These are phyloP conservation scores for Flagelloscypha sp. DNA, from an alignment of 768 basidiomycete genomes.

Conservation along the genomic window DNA sequence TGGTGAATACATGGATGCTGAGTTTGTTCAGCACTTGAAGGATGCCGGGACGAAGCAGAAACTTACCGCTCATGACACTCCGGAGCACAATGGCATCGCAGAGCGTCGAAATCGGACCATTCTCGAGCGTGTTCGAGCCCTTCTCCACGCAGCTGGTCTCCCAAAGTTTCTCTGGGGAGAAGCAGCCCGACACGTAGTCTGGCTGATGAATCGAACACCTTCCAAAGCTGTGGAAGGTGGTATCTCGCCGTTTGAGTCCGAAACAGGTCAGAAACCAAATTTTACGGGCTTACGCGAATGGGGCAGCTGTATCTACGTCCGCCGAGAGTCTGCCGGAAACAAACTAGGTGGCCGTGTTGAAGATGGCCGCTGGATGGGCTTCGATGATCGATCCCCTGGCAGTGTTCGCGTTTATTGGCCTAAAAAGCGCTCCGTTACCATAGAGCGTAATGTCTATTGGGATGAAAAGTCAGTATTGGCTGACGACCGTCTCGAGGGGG, in stretches of 20 bases:
- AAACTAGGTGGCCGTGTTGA: neutral
- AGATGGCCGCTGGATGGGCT: neutral
- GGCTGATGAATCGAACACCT: constrained; percentile 11
- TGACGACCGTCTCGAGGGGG: constrained; percentile 12
- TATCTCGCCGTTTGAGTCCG: constrained; percentile 18
- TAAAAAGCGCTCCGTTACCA: neutral
- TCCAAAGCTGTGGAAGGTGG: constrained; percentile 6
- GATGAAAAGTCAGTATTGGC: constrained; percentile 3
- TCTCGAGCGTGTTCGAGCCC: constrained; percentile 8
- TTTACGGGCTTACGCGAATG: constrained; percentile 10
- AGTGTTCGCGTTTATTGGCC: neutral
- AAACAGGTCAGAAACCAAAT: constrained; percentile 13
- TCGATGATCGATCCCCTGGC: neutral
- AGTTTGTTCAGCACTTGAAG: constrained; percentile 4
- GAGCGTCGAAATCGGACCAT: constrained; percentile 15
- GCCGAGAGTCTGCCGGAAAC: constrained; percentile 7
- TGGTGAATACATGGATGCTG: constrained; percentile 10
- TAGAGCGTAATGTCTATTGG: neutral
- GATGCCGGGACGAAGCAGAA: constrained; percentile 9
- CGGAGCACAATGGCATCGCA: constrained; percentile 15
- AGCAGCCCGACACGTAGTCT: constrained; percentile 9
- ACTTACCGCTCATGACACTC: constrained; percentile 11
- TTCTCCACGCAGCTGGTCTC: constrained; percentile 8
- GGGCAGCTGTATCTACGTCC: constrained; percentile 10
- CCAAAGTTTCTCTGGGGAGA: constrained; percentile 14